Conservation (phyloP, 169 alveolate species). For the Plasmodium yoelii region DNA sequence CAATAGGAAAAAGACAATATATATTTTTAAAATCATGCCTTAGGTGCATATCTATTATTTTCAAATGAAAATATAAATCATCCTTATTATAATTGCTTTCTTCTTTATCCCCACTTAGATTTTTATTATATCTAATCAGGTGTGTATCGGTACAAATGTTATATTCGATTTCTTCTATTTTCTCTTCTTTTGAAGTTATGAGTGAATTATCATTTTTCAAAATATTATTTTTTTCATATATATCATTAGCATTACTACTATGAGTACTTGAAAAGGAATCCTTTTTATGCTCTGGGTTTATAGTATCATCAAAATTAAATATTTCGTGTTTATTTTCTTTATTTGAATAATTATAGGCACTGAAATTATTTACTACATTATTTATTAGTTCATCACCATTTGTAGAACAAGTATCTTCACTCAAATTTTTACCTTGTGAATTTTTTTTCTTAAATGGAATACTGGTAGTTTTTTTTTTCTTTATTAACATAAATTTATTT, state of each 20-base stretch:
- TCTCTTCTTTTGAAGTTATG: not conserved
- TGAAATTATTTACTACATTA: slow-evolving; percentile 22
- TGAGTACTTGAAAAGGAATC: not conserved
- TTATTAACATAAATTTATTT: slow-evolving; percentile 47
- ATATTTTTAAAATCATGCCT: slow-evolving; percentile 58
- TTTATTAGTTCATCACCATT: slow-evolving; percentile 17
- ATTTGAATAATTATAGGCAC: not conserved
- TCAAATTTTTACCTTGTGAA: not conserved
- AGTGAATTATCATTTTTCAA: not conserved
- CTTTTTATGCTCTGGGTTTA: not conserved
- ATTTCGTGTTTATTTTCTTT: not conserved
- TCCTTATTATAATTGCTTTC: slow-evolving; percentile 2
- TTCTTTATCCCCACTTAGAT: not conserved
- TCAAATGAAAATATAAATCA: slow-evolving; percentile 32
- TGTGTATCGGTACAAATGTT: not conserved
- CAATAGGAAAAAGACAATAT: slow-evolving; percentile 59
- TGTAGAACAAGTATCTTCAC: not conserved
- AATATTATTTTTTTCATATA: not conserved
- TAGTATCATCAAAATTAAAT: not conserved
- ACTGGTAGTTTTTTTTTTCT: not conserved
- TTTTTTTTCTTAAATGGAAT: not conserved
- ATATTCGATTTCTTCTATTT: not conserved
- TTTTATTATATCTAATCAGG: slow-evolving; percentile 4
- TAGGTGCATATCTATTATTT: slow-evolving; percentile 65
- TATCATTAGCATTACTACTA: not conserved